These are phyloP conservation scores for Mycena latifolia DNA, from an alignment of 768 basidiomycete genomes.

Conservation along the genomic window DNA sequence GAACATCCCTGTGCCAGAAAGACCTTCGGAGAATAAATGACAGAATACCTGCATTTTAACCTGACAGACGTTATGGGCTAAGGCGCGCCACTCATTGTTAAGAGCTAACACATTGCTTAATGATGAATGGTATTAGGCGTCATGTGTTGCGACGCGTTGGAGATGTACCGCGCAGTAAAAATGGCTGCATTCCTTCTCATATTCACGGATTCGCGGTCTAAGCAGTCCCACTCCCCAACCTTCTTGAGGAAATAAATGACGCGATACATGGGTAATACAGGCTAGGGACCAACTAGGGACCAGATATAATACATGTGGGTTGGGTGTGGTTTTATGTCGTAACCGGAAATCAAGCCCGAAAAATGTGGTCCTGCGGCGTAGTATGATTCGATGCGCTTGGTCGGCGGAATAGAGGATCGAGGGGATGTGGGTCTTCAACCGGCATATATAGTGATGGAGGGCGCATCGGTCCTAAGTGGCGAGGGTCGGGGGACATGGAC, in stretches of 20 bases:
- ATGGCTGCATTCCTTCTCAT: too few species aligned
- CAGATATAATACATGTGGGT: slow-evolving; percentile 15
- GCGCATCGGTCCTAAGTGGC: slow-evolving; percentile 31
- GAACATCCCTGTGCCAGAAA: slow-evolving; percentile 43
- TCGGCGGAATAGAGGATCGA: slow-evolving; percentile 50
- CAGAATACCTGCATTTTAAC: too few species aligned
- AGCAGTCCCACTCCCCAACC: too few species aligned
- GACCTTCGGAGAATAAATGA: slow-evolving; percentile 29
- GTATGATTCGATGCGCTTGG: slow-evolving; percentile 42
- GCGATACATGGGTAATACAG: slow-evolving; percentile 3
- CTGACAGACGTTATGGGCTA: too few species aligned
- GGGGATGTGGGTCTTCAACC: slow-evolving; percentile 47
- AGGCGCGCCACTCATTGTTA: too few species aligned
- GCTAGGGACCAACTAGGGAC: background rate
- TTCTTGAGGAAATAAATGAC: background rate
- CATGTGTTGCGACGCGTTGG: too few species aligned
- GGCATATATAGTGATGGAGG: slow-evolving; percentile 41
- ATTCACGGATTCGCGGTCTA: too few species aligned
- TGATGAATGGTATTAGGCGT: too few species aligned
- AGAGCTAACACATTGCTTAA: too few species aligned
- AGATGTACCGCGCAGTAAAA: too few species aligned
- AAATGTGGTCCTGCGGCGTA: slow-evolving; percentile 9
- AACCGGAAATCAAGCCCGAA: background rate
- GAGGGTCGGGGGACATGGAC: slow-evolving; percentile 33
- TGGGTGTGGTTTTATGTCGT: background rate